Percentiles rank a stretch among this genome's conserved stretches.
Evolutionary conservation across 306 rosid species (phyloP).

Genomic region (Myrica gale): DNA sequence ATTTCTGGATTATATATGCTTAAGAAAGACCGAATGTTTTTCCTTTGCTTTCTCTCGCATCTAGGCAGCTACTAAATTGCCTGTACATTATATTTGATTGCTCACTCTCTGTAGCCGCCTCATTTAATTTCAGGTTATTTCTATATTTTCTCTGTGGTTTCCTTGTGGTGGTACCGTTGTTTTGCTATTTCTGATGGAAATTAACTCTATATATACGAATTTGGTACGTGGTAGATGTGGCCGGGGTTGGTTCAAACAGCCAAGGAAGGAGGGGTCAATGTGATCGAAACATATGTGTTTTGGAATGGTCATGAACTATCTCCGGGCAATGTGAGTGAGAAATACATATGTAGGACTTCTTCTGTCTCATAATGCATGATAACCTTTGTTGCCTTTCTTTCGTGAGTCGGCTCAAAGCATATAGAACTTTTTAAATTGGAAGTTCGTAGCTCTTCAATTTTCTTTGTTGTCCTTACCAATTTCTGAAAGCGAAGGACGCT

Average conservation of each 20-base stretch:
- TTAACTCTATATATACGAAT: constrained; percentile 9
- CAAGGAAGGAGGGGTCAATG: constrained; percentile 80
- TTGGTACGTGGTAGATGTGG: constrained; percentile 70
- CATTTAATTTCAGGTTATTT: background rate
- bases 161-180: background rate
- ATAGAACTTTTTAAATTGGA: background rate
- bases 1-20: background rate
- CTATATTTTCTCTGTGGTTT: background rate
- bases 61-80: background rate
- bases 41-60: background rate
- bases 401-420: background rate
- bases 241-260: constrained; percentile 82
- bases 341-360: background rate
- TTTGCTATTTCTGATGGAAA: constrained; percentile 17
- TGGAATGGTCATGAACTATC: constrained; percentile 97
- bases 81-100: background rate
- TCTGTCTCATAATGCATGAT: background rate
- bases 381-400: background rate
- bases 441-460: background rate
- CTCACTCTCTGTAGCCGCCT: background rate
- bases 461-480: too few species aligned
- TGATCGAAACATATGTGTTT: constrained; percentile 87
- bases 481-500: background rate
- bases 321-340: constrained; percentile 68
- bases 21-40: too few species aligned